A percentile compares a stretch with the other conserved stretches of the same genome.
Evolutionary conservation across 495 filamentous ascomycete genomes (phyloP).

Genomic region (Penicillium canescens): DNA sequence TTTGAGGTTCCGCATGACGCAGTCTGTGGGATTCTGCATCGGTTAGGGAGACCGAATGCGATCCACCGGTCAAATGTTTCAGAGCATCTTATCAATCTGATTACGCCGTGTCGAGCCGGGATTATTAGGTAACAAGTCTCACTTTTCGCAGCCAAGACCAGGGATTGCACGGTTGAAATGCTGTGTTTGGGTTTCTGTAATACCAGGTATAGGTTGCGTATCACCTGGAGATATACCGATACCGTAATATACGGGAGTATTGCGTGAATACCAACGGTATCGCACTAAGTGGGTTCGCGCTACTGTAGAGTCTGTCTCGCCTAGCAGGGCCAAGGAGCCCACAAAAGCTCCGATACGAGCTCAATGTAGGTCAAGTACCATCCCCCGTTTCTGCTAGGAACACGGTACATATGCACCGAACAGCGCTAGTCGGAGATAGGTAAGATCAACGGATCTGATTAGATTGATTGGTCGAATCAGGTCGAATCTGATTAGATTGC

Average conservation of each 20-base stretch:
- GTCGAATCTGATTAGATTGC: conserved; percentile 20
- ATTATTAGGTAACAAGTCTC: conserved; percentile 8
- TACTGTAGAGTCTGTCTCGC: neutral
- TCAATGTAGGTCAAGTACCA: neutral
- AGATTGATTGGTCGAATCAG: conserved; percentile 14
- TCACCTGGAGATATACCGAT: neutral
- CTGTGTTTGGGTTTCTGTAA: neutral
- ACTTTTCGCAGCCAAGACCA: neutral
- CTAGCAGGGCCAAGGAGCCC: neutral
- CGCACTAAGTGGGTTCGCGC: no score
- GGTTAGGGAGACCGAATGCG: neutral
- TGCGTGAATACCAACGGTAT: neutral
- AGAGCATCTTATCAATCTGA: conserved; percentile 12
- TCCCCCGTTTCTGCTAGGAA: neutral
- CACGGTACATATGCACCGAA: neutral
- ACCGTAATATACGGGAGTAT: neutral
- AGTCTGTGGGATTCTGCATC: conserved; percentile 1
- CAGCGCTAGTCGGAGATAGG: neutral
- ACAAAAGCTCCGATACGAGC: neutral
- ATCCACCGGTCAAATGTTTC: neutral
- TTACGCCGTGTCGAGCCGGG: conserved; percentile 5
- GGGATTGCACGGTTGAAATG: no score
- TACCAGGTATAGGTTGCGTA: neutral
- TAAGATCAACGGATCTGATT: conserved; percentile 20
- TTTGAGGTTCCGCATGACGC: conserved; percentile 2